Evolutionary conservation across 345 rosid genomes (phyloP), one percentile per base, ranked within the genome.

Genomic region (Gynandropsis gynandra): DNA sequence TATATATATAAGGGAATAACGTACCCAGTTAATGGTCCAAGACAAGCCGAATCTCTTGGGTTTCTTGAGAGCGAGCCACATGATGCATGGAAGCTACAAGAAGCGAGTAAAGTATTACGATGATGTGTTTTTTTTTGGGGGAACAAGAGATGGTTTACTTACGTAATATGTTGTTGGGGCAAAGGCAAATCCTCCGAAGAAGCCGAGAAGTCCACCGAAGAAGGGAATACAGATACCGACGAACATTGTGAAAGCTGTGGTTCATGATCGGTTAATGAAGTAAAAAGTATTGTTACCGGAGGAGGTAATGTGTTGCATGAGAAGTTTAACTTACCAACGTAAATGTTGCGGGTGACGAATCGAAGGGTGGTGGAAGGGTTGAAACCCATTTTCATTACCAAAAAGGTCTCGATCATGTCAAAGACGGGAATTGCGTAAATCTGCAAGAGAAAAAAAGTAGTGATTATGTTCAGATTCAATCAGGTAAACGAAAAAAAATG

Each of bases 161-260:
- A 89, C 93, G 16, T 53, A 89, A 64, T 81, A 89, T 29, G 89
- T 66, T 24, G 89, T 81, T 18, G 95, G 89, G 17, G 97, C 94
- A 10, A 89, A 80, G 10, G 89, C 95, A 24, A 85, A 75, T 52
- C 97, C 97, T 73, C 95, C 95, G 2, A 89, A 81, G 70, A 89
- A 85, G 9, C 87, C 87, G 11, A 85, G 82, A 20, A 89, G 65
- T 11, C 83, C 80, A 44, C 89, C 85, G 36, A 89, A 89, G 68
- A 89, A 89, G 8, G 97, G 93, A 51, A 89, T 20, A 48, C 76
- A 62, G 20, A 89, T 77, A 0, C 16, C 95, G 19, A 76, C 45
- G 3, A 85, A 4, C 89, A 82, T 79, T 10, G 97, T 89, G 37
- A 89, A 77, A 37, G 79, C 95, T 85, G 73, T 54, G 19, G n/a